Evolutionary conservation across 768 basidiomycete species (phyloP).

Genomic region (Macrocybe gigantea): DNA sequence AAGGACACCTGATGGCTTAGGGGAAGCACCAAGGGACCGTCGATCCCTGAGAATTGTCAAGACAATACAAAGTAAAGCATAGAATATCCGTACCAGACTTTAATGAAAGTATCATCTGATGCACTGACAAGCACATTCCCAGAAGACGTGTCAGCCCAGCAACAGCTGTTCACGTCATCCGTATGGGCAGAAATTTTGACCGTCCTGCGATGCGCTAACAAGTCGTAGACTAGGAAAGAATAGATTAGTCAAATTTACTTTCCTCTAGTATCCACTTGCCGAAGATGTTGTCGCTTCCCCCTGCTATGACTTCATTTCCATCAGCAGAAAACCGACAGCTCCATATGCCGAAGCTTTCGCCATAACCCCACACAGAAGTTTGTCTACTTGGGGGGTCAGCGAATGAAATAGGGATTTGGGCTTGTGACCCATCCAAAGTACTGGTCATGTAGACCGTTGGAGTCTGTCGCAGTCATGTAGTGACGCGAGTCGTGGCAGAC

Average conservation of each 20-base stretch:
- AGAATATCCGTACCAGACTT: conserved; percentile 76
- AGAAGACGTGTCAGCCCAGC: conserved; percentile 90
- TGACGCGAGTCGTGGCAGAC: background rate
- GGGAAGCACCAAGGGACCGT: conserved; percentile 45
- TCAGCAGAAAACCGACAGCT: conserved; percentile 96
- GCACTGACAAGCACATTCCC: conserved; percentile 95
- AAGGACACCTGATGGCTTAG: conserved; percentile 86
- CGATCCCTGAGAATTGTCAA: conserved; percentile 38
- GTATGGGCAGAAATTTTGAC: conserved; percentile 84
- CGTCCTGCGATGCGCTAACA: conserved; percentile 70
- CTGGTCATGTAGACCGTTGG: conserved; percentile 72
- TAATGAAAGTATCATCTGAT: conserved; percentile 90
- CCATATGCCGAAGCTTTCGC: conserved; percentile 73
- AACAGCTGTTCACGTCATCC: conserved; percentile 93
- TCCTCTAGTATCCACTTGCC: conserved; percentile 29
- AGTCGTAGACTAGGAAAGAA: conserved; percentile 72
- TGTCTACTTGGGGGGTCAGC: conserved; percentile 37
- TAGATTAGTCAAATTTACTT: conserved; percentile 1
- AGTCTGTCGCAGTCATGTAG: conserved; percentile 36
- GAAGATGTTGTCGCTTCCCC: conserved; percentile 78
- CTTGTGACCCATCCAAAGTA: conserved; percentile 54
- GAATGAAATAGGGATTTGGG: conserved; percentile 60
- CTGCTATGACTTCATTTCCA: conserved; percentile 92
- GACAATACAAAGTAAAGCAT: conserved; percentile 38
- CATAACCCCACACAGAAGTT: conserved; percentile 28